A percentile compares a stretch with the other conserved stretches of the same genome.
Evolutionary conservation across 73 alveolate genomes (phyloP).

Genomic region (Stentor roeselii): DNA sequence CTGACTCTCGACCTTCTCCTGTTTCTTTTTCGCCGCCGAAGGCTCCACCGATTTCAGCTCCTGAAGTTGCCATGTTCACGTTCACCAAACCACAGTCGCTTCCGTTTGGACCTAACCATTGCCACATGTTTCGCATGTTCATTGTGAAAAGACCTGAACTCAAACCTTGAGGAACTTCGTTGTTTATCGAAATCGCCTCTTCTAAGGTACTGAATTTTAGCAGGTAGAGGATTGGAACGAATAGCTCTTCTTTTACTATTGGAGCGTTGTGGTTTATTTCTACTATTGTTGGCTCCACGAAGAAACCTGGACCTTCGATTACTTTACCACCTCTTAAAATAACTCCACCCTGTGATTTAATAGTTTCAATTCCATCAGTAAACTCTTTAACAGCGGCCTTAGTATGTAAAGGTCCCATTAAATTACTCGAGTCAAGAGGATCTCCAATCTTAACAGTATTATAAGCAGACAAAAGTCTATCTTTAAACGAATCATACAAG

Average conservation of each 20-base stretch:
- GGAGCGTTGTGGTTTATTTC: constrained; percentile 67
- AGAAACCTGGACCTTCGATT: constrained; percentile 74
- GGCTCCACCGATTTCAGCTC: constrained; percentile 96
- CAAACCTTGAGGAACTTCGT: constrained; percentile 88
- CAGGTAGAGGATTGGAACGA: constrained; percentile 77
- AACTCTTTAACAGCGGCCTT: constrained; percentile 61
- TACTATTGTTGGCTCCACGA: constrained; percentile 80
- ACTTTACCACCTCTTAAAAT: constrained; percentile 73
- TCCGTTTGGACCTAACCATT: constrained; percentile 80
- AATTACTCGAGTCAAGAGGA: constrained; percentile 61
- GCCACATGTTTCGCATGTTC: constrained; percentile 68
- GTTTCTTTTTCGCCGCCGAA: constrained; percentile 96
- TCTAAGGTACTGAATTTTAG: constrained; percentile 71
- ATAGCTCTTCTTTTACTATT: constrained; percentile 67
- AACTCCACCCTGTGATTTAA: constrained; percentile 79
- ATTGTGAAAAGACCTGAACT: constrained; percentile 76
- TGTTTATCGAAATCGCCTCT: constrained; percentile 75
- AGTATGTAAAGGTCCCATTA: constrained; percentile 88
- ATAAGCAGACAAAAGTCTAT: constrained; percentile 55
- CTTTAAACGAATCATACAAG: constrained; percentile 50
- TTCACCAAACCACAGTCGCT: constrained; percentile 87
- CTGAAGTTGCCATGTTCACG: constrained; percentile 88
- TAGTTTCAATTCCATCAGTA: constrained; percentile 55
- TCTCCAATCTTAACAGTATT: constrained; percentile 54
- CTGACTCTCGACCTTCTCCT: constrained; percentile 95